These are phyloP conservation scores for Ramaria rubella DNA, from an alignment of 768 basidiomycete species.

Conservation along the genomic window DNA sequence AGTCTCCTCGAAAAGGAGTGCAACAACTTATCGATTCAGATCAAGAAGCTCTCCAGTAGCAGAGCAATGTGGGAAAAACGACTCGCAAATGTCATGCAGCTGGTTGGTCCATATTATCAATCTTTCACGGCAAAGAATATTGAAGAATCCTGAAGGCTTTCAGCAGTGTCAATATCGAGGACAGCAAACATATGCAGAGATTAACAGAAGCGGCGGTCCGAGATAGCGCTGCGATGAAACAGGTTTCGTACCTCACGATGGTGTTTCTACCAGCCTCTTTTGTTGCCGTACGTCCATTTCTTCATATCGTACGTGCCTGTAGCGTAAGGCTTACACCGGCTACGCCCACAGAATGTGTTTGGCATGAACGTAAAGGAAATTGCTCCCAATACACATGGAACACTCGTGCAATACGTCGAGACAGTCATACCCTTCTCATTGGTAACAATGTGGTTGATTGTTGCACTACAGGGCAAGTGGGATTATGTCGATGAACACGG, in stretches of 20 bases:
- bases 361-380: conserved; percentile 10
- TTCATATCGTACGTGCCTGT: no score
- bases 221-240: conserved; percentile 34
- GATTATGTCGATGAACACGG: not conserved
- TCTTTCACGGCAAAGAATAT: not conserved
- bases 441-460: conserved; percentile 6
- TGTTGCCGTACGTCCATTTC: conserved; percentile 32
- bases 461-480: conserved; percentile 7
- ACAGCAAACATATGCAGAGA: conserved; percentile 44
- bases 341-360: conserved; percentile 11
- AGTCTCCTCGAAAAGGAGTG: conserved; percentile 42
- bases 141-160: conserved; percentile 40
- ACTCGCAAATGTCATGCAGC: conserved; percentile 12
- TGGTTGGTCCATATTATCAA: conserved; percentile 2
- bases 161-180: conserved; percentile 50
- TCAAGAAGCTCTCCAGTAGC: conserved; percentile 6
- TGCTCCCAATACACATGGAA: conserved; percentile 4
- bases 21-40: conserved; percentile 30
- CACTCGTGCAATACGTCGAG: conserved; percentile 6
- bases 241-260: conserved; percentile 53
- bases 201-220: conserved; percentile 41
- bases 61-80: conserved; percentile 9
- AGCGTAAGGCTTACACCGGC: no score
- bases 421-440: conserved; percentile 1
- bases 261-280: conserved; percentile 47